Conservation (phyloP, 441 rosid genomes). For the Erysimum pusillum region DNA sequence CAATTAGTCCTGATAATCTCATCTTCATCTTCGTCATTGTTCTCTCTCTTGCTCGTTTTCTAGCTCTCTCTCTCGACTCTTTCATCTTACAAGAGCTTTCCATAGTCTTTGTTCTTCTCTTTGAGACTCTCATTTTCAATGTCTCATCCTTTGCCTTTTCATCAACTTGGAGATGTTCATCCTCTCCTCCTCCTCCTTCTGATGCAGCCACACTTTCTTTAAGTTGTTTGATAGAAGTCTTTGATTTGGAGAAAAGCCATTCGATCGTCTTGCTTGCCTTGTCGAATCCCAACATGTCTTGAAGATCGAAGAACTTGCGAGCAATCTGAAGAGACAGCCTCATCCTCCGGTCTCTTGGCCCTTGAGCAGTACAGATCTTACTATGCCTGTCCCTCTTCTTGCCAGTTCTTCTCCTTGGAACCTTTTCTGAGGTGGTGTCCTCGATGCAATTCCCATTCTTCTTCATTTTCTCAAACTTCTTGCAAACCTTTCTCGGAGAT, state of each 20-base stretch:
- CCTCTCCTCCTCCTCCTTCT: constrained; percentile 16
- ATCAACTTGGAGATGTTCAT: constrained; percentile 21
- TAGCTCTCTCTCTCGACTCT: constrained; percentile 45
- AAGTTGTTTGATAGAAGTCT: constrained; percentile 55
- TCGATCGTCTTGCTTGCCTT: constrained; percentile 71
- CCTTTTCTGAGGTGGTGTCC: constrained; percentile 21
- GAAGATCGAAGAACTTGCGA: constrained; percentile 66
- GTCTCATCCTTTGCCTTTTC: constrained; percentile 43
- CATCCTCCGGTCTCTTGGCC: constrained; percentile 67
- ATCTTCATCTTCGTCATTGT: constrained; percentile 55
- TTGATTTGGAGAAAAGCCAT: constrained; percentile 68
- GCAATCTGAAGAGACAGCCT: constrained; percentile 67
- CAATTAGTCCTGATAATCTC: constrained; percentile 43
- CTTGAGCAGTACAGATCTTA: constrained; percentile 71
- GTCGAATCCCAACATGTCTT: constrained; percentile 69
- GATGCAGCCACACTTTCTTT: constrained; percentile 46
- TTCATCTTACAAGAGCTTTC: constrained; percentile 41
- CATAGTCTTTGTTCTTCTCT: constrained; percentile 50
- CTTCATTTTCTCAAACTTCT: constrained; percentile 43
- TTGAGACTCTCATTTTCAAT: constrained; percentile 44
- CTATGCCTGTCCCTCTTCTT: constrained; percentile 59
- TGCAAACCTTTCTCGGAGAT: constrained; percentile 22
- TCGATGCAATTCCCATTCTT: constrained; percentile 10
- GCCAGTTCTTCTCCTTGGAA: constrained; percentile 38
- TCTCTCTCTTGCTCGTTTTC: constrained; percentile 63